phyloP scores from a whole-genome alignment of 129 eudicot genomes.

The Pittosporum tobira region DNA sequence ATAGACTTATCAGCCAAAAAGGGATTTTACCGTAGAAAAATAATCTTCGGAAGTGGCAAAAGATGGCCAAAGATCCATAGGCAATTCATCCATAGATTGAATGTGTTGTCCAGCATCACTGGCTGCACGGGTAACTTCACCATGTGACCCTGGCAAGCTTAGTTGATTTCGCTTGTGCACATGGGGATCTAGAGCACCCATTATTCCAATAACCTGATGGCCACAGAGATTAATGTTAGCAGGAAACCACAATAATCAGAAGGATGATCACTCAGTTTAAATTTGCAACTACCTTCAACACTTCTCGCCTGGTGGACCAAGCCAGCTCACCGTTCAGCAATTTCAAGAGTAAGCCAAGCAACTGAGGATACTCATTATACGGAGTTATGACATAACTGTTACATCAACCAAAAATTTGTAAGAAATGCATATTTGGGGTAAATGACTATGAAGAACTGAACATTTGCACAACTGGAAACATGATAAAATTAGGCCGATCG shows the following conservation, averaged over 20 bases:
- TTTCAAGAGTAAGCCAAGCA: slow-evolving; percentile 84
- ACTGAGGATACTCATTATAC: slow-evolving; percentile 71
- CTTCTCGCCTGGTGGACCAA: slow-evolving; percentile 96
- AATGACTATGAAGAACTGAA: slow-evolving; percentile 1
- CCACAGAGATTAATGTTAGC: slow-evolving; percentile 14
- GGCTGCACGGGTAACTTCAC: slow-evolving; percentile 63
- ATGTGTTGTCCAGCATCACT: slow-evolving; percentile 83
- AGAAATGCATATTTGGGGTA: background rate
- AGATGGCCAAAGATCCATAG: slow-evolving; percentile 97
- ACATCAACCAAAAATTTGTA: slow-evolving; percentile 15
- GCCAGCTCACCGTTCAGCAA: slow-evolving; percentile 87
- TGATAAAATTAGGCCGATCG: too few relatives aligned
- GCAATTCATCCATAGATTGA: slow-evolving; percentile 72
- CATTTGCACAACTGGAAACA: too few relatives aligned
- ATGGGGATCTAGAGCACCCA: slow-evolving; percentile 99
- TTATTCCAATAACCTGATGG: slow-evolving; percentile 82
- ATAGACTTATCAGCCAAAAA: background rate
- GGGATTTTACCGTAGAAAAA: slow-evolving; percentile 62
- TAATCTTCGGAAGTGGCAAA: slow-evolving; percentile 95
- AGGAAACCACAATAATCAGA: background rate
- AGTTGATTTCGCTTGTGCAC: slow-evolving; percentile 83
- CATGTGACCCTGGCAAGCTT: slow-evolving; percentile 78
- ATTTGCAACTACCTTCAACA: slow-evolving; percentile 56
- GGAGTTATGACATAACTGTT: slow-evolving; percentile 86
- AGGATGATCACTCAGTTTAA: slow-evolving; percentile 7